Base-by-base conservation (phyloP, 2,329 filamentous ascomycete genomes). In the Neoascochyta sp. region DNA sequence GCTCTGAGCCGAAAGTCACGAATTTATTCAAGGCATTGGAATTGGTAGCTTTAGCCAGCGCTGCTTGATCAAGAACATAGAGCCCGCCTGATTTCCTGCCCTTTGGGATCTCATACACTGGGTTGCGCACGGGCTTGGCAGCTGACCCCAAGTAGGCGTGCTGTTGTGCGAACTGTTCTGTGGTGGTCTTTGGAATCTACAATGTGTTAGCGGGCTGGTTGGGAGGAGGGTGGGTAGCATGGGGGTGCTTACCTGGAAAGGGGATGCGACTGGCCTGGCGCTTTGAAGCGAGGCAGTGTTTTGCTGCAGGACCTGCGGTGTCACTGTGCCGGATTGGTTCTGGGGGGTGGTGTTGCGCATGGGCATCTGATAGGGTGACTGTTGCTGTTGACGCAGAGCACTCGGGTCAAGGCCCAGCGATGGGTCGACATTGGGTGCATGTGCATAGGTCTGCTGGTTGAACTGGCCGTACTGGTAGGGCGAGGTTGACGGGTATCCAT, bases 21-120 rank as follows among this genome's bases (percentile, higher is more conserved):
- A 65, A 68, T 44, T 63, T 62, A 45, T 64, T 62, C 42, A 72
- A 41, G 11, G 63, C 52, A 45, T 47, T 55, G 18, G 68, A 69
- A 26, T 66, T 66, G 16, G 68, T 71, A 11, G 62, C 62, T 41
- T 61, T 60, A 19, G 57, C 57, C 16, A 73, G 47, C 16, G 57
- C 47, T 41, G 64, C 53, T 34, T 60, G 57, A 43, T 67, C 61
- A 42, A 67, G 54, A 35, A 68, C 52, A 39, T 56, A 54, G 29
- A 71, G 67, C 21, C 59, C 59, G 32, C 66, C 68, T 16, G 50
- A 52, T 32, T 47, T 48, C 36, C 48, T 58, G 27, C 56, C 57
- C 27, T 51, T 57, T 11, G 61, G 61, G 27, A 60, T 47, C 8
- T 59, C 50, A 46, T 51, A 60, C 7, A 45, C 48, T 29, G 56